Percentiles rank a stretch among this genome's conserved stretches.
Evolutionary conservation across 148 eudicot species (phyloP).

Genomic region (Diospyros kaki): DNA sequence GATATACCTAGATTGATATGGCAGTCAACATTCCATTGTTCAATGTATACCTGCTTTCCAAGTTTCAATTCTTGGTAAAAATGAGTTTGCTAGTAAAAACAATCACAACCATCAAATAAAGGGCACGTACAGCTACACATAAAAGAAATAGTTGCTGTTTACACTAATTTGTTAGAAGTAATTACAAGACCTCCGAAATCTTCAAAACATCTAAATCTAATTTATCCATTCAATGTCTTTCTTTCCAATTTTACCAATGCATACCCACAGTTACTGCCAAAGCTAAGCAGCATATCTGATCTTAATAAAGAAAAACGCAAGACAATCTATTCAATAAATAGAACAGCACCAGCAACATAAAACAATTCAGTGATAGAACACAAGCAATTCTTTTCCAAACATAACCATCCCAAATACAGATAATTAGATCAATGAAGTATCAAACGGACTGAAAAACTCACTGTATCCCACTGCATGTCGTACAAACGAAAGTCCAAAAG

Average conservation of each 20-base stretch:
- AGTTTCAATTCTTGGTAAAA: neutral
- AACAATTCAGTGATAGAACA: neutral
- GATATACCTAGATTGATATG: no score
- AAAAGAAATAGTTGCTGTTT: no score
- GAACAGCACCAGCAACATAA: neutral
- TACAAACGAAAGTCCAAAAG: constrained; percentile 90
- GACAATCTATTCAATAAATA: neutral
- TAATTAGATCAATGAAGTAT: neutral
- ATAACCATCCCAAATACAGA: neutral
- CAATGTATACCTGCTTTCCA: neutral
- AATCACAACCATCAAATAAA: neutral
- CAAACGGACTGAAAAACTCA: constrained; percentile 36
- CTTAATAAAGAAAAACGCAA: neutral
- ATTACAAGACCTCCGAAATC: neutral
- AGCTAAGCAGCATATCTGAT: neutral
- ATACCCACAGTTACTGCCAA: neutral
- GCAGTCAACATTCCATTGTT: neutral
- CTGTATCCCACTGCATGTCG: constrained; percentile 92
- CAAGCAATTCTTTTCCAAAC: neutral
- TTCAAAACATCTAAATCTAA: neutral
- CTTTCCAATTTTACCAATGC: neutral
- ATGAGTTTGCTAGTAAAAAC: neutral
- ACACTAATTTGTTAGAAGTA: neutral
- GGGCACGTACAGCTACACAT: no score
- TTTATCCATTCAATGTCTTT: neutral